phyloP scores from a whole-genome alignment of 75 land plant genomes.

The Adiantum capillusveneris region DNA sequence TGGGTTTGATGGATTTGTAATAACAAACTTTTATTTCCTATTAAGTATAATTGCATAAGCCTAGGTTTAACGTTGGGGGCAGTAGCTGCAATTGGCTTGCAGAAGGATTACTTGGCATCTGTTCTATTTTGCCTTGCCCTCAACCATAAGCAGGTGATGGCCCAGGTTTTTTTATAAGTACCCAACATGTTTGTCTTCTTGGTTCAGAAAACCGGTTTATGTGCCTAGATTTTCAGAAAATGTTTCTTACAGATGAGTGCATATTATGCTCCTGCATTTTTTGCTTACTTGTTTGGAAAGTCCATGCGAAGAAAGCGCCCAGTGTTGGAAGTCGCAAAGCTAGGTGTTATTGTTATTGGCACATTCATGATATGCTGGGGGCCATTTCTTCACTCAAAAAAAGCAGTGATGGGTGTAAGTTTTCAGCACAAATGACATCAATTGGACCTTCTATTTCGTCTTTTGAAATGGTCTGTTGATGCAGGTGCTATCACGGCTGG shows the following conservation, averaged over 20 bases:
- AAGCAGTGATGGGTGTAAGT: slow-evolving; percentile 23
- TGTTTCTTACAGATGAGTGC: slow-evolving; percentile 72
- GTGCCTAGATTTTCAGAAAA: not conserved
- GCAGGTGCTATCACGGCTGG: slow-evolving; percentile 83
- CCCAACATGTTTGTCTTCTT: no score
- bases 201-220: no score
- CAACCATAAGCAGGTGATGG: slow-evolving; percentile 86
- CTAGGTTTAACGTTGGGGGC: slow-evolving; percentile 84
- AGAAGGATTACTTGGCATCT: slow-evolving; percentile 59
- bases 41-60: slow-evolving; percentile 92
- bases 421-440: no score
- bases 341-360: slow-evolving; percentile 56
- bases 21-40: not conserved
- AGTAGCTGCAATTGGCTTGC: slow-evolving; percentile 57
- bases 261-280: slow-evolving; percentile 96
- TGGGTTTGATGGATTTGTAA: no score
- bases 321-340: slow-evolving; percentile 49
- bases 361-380: slow-evolving; percentile 85
- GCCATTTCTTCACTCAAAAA: slow-evolving; percentile 65
- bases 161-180: no score
- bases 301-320: slow-evolving; percentile 54
- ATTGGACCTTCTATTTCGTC: no score
- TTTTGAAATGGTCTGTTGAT: not conserved
- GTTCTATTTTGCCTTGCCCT: slow-evolving; percentile 68
- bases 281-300: slow-evolving; percentile 82